phyloP scores from a whole-genome alignment of 768 basidiomycete species.

The Fibroporia radiculosa region DNA sequence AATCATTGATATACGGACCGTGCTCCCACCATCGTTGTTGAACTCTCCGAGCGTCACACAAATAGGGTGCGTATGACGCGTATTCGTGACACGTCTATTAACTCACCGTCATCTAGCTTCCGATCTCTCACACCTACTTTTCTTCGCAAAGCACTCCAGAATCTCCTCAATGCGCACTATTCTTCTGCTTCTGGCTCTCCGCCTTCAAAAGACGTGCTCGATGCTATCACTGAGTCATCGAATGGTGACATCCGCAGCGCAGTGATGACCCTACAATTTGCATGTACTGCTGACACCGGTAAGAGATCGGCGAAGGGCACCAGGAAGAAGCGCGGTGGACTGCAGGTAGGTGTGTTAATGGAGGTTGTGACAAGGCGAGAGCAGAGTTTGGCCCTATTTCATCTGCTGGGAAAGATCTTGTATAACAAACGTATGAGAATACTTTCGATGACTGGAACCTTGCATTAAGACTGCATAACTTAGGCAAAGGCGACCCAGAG shows the following conservation, averaged over 20 bases:
- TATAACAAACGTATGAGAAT: slow-evolving; percentile 79
- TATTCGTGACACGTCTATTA: not conserved
- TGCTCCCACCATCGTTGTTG: slow-evolving; percentile 62
- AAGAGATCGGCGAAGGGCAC: not conserved
- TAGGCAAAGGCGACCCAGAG: slow-evolving; percentile 73
- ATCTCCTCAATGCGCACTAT: slow-evolving; percentile 45
- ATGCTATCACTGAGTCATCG: slow-evolving; percentile 68
- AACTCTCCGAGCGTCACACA: slow-evolving; percentile 71
- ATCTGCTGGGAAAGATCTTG: slow-evolving; percentile 85
- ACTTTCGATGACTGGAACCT: not conserved
- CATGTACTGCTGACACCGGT: slow-evolving; percentile 42
- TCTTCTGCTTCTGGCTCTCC: slow-evolving; percentile 24
- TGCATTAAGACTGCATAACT: slow-evolving; percentile 5
- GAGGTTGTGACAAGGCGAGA: slow-evolving; percentile 79
- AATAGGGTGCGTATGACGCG: slow-evolving; percentile 51
- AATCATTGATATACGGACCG: slow-evolving; percentile 58
- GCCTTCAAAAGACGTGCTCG: slow-evolving; percentile 60
- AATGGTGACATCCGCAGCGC: slow-evolving; percentile 93
- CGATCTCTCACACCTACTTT: slow-evolving; percentile 88
- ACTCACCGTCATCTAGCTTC: slow-evolving; percentile 34
- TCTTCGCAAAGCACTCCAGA: slow-evolving; percentile 69
- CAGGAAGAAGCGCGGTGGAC: slow-evolving; percentile 26
- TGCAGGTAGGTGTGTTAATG: slow-evolving; percentile 34
- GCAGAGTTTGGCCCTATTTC: slow-evolving; percentile 82
- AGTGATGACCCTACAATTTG: slow-evolving; percentile 89